Conservation (phyloP, 768 basidiomycete species). For the Coprinopsis strossmayeri region DNA sequence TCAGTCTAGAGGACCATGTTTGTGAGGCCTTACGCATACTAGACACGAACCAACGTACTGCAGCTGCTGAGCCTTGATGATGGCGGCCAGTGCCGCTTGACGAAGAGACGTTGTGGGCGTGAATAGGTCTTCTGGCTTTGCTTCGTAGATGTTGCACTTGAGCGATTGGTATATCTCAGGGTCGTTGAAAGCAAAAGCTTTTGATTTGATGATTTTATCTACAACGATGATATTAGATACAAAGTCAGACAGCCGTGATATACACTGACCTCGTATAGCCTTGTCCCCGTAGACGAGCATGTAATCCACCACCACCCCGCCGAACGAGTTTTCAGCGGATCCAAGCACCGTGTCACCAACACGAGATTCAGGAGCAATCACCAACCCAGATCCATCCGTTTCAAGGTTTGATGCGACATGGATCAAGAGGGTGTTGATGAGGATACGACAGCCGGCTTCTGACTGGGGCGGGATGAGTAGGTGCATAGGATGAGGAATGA, state of each 20-base stretch:
- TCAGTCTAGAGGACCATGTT: slow-evolving; percentile 7
- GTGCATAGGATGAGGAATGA: slow-evolving; percentile 1
- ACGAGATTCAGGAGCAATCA: slow-evolving; percentile 11
- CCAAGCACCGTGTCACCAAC: slow-evolving; percentile 5
- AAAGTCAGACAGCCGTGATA: not conserved
- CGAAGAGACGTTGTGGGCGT: slow-evolving; percentile 9
- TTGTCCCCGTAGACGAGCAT: slow-evolving; percentile 14
- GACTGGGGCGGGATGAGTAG: slow-evolving; percentile 9
- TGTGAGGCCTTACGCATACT: slow-evolving; percentile 3
- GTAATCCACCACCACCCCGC: slow-evolving; percentile 13
- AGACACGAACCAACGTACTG: slow-evolving; percentile 7
- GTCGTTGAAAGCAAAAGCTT: slow-evolving; percentile 14
- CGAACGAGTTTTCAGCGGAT: slow-evolving; percentile 8
- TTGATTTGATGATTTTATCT: slow-evolving; percentile 14
- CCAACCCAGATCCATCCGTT: slow-evolving; percentile 10
- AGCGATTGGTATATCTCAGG: slow-evolving; percentile 11
- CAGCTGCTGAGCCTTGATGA: slow-evolving; percentile 11
- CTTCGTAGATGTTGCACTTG: slow-evolving; percentile 15
- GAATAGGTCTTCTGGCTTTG: slow-evolving; percentile 13
- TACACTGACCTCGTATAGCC: slow-evolving; percentile 11
- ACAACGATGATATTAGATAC: slow-evolving; percentile 5
- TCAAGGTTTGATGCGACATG: slow-evolving; percentile 15
- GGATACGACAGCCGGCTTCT: slow-evolving; percentile 14
- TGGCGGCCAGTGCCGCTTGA: slow-evolving; percentile 12
- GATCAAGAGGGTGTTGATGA: slow-evolving; percentile 14